Percentiles rank a stretch among this genome's conserved stretches.
Conservation (phyloP, 2,329 filamentous ascomycete genomes). For the Fusarium tjaetaba region DNA sequence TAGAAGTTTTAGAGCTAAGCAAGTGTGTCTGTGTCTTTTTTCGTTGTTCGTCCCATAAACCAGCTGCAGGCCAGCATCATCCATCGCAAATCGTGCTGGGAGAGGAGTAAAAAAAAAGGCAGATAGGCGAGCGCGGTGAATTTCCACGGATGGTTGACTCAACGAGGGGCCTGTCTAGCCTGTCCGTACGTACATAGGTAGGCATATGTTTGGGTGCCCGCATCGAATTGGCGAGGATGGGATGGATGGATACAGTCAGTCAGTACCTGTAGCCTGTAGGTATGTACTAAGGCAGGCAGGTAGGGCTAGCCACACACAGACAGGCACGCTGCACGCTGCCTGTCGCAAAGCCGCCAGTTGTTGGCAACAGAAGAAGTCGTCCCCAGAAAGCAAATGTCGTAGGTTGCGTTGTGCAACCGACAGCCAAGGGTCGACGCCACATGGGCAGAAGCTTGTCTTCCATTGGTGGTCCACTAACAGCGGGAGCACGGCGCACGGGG, state of each 20-base stretch:
- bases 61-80: constrained; percentile 32
- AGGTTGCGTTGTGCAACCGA: constrained; percentile 28
- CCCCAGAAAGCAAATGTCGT: not conserved
- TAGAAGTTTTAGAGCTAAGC: constrained; percentile 14
- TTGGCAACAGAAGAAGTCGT: constrained; percentile 7
- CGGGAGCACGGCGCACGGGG: constrained; percentile 47
- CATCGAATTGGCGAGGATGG: constrained; percentile 22
- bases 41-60: constrained; percentile 20
- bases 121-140: constrained; percentile 16
- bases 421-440: constrained; percentile 43
- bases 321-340: constrained; percentile 31
- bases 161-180: constrained; percentile 16
- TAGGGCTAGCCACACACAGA: constrained; percentile 32
- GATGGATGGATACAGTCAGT: not conserved
- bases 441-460: constrained; percentile 42
- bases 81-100: constrained; percentile 15
- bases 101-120: not conserved
- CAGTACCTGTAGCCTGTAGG: not conserved
- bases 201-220: constrained; percentile 3
- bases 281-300: not conserved
- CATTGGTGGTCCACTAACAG: constrained; percentile 47
- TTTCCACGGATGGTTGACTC: constrained; percentile 21
- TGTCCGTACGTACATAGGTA: too few relatives aligned
- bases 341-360: constrained; percentile 26
- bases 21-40: constrained; percentile 17